Percentiles rank a stretch among this genome's conserved stretches.
phyloP scores from a whole-genome alignment of 2,329 filamentous ascomycete genomes.

The Beauveria varroae region DNA sequence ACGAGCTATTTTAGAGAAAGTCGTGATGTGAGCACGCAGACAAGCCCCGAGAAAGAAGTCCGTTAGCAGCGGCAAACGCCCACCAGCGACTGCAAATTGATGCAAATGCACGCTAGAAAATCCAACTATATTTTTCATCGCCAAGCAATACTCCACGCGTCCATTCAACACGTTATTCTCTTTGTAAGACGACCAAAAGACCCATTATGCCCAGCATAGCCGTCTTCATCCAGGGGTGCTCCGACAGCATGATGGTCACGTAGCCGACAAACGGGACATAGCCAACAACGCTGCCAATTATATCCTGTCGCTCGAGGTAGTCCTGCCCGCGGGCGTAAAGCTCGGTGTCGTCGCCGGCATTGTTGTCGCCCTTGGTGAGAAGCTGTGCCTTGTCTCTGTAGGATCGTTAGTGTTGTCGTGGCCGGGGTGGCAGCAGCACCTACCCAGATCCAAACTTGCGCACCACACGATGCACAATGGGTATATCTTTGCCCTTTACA shows the following conservation, averaged over 20 bases:
- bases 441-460: conserved; percentile 59
- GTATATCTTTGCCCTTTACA: conserved; percentile 88
- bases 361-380: conserved; percentile 97
- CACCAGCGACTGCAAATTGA: too few relatives aligned
- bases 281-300: conserved; percentile 85
- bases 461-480: conserved; percentile 91
- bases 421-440: conserved; percentile 18
- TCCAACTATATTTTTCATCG: not conserved
- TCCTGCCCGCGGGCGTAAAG: conserved; percentile 76
- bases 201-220: conserved; percentile 94
- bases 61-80: too few relatives aligned
- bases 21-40: too few relatives aligned
- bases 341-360: conserved; percentile 86
- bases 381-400: conserved; percentile 55
- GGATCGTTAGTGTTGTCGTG: not conserved
- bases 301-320: conserved; percentile 78
- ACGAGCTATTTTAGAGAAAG: too few relatives aligned
- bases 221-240: conserved; percentile 96
- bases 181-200: conserved; percentile 81
- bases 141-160: not conserved
- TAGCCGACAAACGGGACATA: conserved; percentile 96
- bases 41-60: too few relatives aligned
- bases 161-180: conserved; percentile 50
- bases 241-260: conserved; percentile 89
- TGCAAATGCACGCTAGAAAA: not conserved